Conservation (phyloP, 106 monocot genomes). For the Gastrodia elata region DNA sequence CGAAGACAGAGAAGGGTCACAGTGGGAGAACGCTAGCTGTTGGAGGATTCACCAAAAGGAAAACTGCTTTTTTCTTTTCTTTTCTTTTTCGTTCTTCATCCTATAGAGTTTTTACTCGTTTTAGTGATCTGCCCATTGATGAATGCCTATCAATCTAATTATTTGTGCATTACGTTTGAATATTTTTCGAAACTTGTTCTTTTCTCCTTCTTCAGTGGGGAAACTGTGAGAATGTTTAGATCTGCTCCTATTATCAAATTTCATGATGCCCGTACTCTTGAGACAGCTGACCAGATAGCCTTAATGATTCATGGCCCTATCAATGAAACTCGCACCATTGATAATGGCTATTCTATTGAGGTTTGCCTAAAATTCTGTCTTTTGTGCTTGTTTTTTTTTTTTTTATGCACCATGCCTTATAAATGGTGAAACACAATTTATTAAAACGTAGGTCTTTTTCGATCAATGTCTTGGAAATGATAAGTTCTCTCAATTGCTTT, state of each 20-base stretch:
- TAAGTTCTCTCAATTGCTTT: background rate
- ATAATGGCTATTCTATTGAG: conserved; percentile 6
- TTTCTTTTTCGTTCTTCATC: background rate
- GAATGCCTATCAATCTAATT: background rate
- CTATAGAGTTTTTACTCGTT: background rate
- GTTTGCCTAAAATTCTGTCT: background rate
- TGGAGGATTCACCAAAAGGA: conserved; percentile 12
- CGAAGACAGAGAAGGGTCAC: background rate
- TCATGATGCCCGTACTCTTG: conserved; percentile 3
- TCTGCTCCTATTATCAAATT: conserved; percentile 14
- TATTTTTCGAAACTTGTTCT: background rate
- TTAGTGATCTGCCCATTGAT: background rate
- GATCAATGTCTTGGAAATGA: background rate
- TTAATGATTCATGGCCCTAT: conserved; percentile 10
- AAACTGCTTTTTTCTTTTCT: background rate
- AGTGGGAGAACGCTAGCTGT: conserved; percentile 8
- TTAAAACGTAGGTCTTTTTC: background rate
- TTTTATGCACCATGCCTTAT: background rate
- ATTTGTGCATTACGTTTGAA: background rate
- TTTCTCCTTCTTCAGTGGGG: background rate
- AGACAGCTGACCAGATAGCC: conserved; percentile 14
- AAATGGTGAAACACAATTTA: background rate
- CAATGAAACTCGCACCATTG: conserved; percentile 10
- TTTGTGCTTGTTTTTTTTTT: background rate
- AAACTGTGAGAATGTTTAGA: conserved; percentile 6